A percentile compares a stretch with the other conserved stretches of the same genome.
Evolutionary conservation across 208 protist genomes (phyloP).

Genomic region (Leishmania gerbilli): DNA sequence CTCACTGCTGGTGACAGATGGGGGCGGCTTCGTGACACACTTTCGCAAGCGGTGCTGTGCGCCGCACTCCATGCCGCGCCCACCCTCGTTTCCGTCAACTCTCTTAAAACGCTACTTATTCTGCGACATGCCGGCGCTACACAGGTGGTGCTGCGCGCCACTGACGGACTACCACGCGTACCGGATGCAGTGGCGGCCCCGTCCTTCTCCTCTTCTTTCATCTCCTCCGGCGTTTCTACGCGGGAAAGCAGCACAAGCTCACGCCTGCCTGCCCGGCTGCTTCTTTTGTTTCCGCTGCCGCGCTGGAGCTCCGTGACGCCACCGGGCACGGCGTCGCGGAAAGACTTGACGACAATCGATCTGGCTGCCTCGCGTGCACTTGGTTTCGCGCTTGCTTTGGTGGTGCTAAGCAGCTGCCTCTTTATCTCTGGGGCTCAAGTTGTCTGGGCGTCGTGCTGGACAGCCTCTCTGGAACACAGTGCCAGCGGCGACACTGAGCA

Average conservation of each 20-base stretch:
- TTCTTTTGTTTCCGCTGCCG: conserved; percentile 7
- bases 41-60: neutral
- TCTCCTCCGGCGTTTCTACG: neutral
- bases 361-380: neutral
- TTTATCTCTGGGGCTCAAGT: neutral
- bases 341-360: neutral
- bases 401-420: neutral
- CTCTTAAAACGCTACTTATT: neutral
- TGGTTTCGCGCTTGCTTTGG: neutral
- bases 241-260: too few relatives aligned
- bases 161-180: neutral
- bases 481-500: neutral
- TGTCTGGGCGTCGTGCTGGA: neutral
- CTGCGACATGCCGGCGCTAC: neutral
- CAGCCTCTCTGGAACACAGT: neutral
- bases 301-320: neutral
- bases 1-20: neutral
- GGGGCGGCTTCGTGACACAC: neutral
- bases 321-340: neutral
- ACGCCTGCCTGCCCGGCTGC: neutral
- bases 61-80: neutral
- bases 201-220: neutral
- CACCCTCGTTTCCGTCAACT: neutral
- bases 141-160: neutral
- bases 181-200: neutral